These are phyloP conservation scores for Tilletia setariae DNA, from an alignment of 1,284 basidiomycete genomes.

Conservation along the genomic window DNA sequence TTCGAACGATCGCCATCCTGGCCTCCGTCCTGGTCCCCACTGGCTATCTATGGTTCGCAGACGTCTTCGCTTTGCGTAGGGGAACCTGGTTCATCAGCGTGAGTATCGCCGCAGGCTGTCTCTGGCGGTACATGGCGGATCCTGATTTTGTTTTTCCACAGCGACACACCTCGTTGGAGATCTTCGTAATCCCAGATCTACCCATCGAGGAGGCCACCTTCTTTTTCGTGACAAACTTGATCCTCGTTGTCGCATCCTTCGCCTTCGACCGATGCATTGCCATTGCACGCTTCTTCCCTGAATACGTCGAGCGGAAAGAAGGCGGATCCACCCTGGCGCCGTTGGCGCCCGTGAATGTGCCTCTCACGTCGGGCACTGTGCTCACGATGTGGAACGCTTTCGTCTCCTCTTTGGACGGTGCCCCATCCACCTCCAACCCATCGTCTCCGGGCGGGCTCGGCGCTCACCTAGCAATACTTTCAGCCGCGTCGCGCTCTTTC, in stretches of 20 bases:
- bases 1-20: conserved; percentile 12
- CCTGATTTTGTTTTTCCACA: not conserved
- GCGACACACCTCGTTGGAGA: conserved; percentile 37
- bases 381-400: conserved; percentile 37
- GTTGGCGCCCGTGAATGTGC: conserved; percentile 36
- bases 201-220: conserved; percentile 50
- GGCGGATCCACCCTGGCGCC: conserved; percentile 10
- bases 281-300: conserved; percentile 27
- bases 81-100: conserved; percentile 48
- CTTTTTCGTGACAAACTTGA: conserved; percentile 49
- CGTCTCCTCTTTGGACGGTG: conserved; percentile 17
- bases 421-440: conserved; percentile 37
- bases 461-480: conserved; percentile 18
- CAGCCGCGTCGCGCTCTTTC: conserved; percentile 24
- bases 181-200: conserved; percentile 44
- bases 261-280: conserved; percentile 47
- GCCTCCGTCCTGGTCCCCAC: conserved; percentile 31
- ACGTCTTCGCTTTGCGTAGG: conserved; percentile 40
- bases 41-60: conserved; percentile 36
- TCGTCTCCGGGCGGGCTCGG: conserved; percentile 37
- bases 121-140: not conserved
- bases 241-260: conserved; percentile 45
- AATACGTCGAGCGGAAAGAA: not conserved
- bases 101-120: conserved; percentile 3
- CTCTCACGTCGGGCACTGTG: conserved; percentile 27